Base-by-base conservation (phyloP, 1,284 basidiomycete genomes). In the Ceratobasidium sp. region DNA sequence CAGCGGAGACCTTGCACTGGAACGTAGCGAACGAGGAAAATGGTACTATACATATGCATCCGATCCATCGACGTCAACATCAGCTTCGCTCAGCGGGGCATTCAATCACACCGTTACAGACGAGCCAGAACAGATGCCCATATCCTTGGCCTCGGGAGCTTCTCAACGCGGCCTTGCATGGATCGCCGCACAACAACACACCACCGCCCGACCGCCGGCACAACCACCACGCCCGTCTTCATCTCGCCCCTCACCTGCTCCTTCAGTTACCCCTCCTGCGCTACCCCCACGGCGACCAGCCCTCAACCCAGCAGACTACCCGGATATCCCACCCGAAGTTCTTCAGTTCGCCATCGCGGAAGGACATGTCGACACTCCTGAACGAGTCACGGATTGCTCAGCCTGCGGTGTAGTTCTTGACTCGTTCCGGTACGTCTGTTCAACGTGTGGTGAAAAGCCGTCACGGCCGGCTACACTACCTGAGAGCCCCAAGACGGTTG, bases 381-480 rank as follows among this genome's bases (percentile, higher is more conserved):
- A 86, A 18, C 83, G 87, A 40, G 86, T 92, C 5, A 92, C 92
- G 0, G 86, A 88, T 74, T 96, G 94, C 79, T 94, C 92, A 0
- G 86, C 87, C 36, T 96, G 94, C 77, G 90, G 90, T 16, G 79
- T 85, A 0, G 78, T 88, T 4, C 82, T 96, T 9, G 89, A 94
- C 72, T 84, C 87, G 23, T 88, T 95, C 80, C 88, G 92, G 61
- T 96, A 96, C 78, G 89, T 95, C 16, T 96, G 94, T 77, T 86
- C 88, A 7, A 90, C 88, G 25, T 96, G 94, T 77, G 93, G 94
- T 14, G 91, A 92, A 80, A 90, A 87, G 81, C 80, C 70, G 16
- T 72, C 70, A 11, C 46, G 70, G n/a, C 70, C 70, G 6, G 54
- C 46, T 18, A 21, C 33, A 30, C 40, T 53, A 30, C 70, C 59